phyloP scores from a whole-genome alignment of 75 land plant species.

The Pinus albicaulis region DNA sequence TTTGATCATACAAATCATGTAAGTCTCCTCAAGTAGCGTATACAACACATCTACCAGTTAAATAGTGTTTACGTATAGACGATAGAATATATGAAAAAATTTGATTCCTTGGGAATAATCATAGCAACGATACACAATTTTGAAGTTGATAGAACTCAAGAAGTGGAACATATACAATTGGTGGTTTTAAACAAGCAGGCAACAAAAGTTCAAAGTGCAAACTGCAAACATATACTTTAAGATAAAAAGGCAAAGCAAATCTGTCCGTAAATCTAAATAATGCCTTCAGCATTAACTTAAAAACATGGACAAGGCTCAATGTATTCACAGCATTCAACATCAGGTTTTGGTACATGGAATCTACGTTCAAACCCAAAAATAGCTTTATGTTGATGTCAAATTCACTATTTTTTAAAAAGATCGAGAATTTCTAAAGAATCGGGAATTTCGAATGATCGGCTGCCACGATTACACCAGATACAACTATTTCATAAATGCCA shows the following conservation, averaged over 20 bases:
- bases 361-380: too few species aligned
- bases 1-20: slow-evolving; percentile 4
- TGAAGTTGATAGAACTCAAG: background rate
- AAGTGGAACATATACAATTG: background rate
- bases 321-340: too few species aligned
- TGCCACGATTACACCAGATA: too few species aligned
- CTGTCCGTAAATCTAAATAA: background rate
- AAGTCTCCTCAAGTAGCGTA: background rate
- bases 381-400: too few species aligned
- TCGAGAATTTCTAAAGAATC: too few species aligned
- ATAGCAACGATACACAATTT: background rate
- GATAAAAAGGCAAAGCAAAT: background rate
- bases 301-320: too few species aligned
- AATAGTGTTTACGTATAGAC: too few species aligned
- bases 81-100: background rate
- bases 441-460: too few species aligned
- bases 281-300: too few species aligned
- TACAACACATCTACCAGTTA: background rate
- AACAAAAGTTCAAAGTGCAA: background rate
- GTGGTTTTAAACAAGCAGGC: background rate
- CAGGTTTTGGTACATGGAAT: too few species aligned
- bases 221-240: background rate
- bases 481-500: too few species aligned
- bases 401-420: too few species aligned
- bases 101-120: background rate